Percentiles rank a stretch among this genome's conserved stretches.
Evolutionary conservation across 345 rosid species (phyloP).

Genomic region (Moricandia moricandioides): DNA sequence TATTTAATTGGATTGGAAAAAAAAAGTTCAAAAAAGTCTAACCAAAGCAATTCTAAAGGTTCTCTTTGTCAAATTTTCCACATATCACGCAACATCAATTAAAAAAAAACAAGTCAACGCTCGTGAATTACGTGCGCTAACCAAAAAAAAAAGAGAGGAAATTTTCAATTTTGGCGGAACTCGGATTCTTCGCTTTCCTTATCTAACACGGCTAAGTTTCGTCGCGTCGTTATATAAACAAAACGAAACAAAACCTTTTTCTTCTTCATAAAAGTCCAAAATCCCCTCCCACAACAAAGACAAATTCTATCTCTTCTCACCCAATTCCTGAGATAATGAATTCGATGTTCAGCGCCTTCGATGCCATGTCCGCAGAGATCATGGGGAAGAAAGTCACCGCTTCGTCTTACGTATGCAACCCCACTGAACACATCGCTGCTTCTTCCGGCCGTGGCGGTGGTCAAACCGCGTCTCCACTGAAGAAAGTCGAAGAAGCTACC

Average conservation of each 20-base stretch:
- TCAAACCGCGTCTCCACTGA: conserved; percentile 6
- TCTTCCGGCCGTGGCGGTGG: conserved; percentile 1
- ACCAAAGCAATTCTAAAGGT: too few species aligned
- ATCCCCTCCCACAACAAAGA: background rate
- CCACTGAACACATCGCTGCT: conserved; percentile 27
- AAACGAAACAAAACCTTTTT: background rate
- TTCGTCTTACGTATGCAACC: conserved; percentile 6
- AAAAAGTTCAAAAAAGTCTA: too few species aligned
- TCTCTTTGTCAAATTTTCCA: too few species aligned
- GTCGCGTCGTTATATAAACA: background rate
- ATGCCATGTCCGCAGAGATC: conserved; percentile 58
- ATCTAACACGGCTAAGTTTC: background rate
- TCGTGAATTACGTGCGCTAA: too few species aligned
- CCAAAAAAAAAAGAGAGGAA: too few species aligned
- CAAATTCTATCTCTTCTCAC: background rate
- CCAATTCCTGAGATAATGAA: conserved; percentile 43
- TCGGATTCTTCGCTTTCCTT: background rate
- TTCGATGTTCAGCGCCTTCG: conserved; percentile 74
- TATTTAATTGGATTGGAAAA: too few species aligned
- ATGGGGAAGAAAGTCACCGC: conserved; percentile 46
- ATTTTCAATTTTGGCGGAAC: too few species aligned
- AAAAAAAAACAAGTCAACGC: too few species aligned
- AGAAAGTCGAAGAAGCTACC: conserved; percentile 25
- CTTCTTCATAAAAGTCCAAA: background rate
- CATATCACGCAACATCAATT: too few species aligned